phyloP scores from a whole-genome alignment of 148 eudicot species.

The Amaranthus hypochondriacus region DNA sequence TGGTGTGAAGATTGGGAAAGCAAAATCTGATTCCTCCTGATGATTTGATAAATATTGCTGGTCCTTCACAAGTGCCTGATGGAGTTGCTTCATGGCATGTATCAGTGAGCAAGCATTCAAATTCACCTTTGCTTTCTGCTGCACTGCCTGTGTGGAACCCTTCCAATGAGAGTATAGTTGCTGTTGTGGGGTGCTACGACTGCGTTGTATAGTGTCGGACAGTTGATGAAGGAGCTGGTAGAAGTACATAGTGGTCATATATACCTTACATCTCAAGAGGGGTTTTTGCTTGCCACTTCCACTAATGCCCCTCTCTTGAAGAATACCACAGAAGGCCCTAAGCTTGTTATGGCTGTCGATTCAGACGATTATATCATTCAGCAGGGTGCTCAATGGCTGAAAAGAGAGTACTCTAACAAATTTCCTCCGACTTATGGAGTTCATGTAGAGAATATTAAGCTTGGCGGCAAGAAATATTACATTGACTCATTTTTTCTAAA shows the following conservation, averaged over 20 bases:
- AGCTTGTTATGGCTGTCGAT: conserved; percentile 68
- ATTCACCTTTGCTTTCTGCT: conserved; percentile 88
- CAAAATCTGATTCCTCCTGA: conserved; percentile 61
- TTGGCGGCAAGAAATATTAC: conserved; percentile 63
- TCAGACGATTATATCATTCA: conserved; percentile 65
- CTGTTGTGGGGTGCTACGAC: conserved; percentile 93
- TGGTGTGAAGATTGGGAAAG: conserved; percentile 70
- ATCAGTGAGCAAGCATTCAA: conserved; percentile 74
- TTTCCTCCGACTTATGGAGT: conserved; percentile 56
- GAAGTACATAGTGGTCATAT: conserved; percentile 87
- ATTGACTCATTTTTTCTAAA: conserved; percentile 88
- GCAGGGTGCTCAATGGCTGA: conserved; percentile 72
- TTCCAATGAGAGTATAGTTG: conserved; percentile 59
- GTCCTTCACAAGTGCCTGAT: conserved; percentile 91
- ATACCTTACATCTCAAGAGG: conserved; percentile 86
- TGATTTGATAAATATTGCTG: conserved; percentile 83
- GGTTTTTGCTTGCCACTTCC: conserved; percentile 89
- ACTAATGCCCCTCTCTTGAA: conserved; percentile 64
- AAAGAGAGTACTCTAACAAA: conserved; percentile 41
- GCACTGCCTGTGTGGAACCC: conserved; percentile 88
- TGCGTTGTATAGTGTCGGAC: conserved; percentile 84
- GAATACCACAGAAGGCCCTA: conserved; percentile 60
- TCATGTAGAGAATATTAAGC: conserved; percentile 74
- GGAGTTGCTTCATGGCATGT: conserved; percentile 96
- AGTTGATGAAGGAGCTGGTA: conserved; percentile 89